Percentiles rank a stretch among this genome's conserved stretches.
Conservation (phyloP, 164 flowering plant species). For the Pachysandra terminalis region DNA sequence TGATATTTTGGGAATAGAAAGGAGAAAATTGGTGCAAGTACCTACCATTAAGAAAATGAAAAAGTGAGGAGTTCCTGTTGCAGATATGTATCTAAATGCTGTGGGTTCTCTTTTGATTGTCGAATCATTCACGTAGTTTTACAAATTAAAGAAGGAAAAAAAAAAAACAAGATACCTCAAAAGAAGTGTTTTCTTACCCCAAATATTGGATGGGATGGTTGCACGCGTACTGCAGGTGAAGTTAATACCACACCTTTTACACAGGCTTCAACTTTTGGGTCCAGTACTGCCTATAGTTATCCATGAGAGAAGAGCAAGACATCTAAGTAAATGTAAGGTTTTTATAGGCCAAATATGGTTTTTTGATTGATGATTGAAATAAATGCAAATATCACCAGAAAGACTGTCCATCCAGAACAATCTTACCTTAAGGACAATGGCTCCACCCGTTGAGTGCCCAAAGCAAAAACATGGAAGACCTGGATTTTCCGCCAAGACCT, state of each 20-base stretch:
- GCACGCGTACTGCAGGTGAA: constrained; percentile 85
- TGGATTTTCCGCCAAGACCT: constrained; percentile 63
- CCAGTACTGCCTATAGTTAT: constrained; percentile 52
- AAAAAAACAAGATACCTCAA: neutral
- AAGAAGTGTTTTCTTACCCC: constrained; percentile 27
- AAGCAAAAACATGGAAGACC: constrained; percentile 81
- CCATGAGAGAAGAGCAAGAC: constrained; percentile 5
- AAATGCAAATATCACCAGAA: neutral
- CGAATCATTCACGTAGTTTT: too few relatives aligned
- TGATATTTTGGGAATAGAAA: constrained; percentile 64
- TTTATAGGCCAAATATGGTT: neutral
- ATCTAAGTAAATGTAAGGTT: neutral
- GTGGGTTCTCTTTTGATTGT: neutral
- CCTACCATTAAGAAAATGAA: constrained; percentile 31
- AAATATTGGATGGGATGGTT: constrained; percentile 77
- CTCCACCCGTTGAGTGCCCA: constrained; percentile 95
- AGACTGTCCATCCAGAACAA: neutral
- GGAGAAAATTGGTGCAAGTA: constrained; percentile 76
- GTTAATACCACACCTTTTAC: constrained; percentile 65
- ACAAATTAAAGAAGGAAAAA: neutral
- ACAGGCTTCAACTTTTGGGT: constrained; percentile 52
- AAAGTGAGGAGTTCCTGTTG: neutral
- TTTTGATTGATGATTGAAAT: neutral
- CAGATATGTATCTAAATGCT: neutral
- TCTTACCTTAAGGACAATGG: constrained; percentile 69